Evolutionary conservation across 306 rosid genomes (phyloP).

Genomic region (Arachis stenosperma): DNA sequence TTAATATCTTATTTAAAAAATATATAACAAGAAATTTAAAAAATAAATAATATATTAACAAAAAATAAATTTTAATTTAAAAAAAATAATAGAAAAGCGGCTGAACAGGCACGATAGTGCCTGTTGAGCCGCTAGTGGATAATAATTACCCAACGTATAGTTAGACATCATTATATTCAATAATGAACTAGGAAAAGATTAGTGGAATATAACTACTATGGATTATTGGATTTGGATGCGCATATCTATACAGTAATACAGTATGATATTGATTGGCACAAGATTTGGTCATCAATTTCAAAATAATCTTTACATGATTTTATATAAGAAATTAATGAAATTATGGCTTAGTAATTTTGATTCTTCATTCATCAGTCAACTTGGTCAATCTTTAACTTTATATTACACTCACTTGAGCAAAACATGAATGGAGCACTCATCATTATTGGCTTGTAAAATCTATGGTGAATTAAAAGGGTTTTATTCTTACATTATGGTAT

Average conservation of each 20-base stretch:
- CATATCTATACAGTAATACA: slow-evolving; percentile 44
- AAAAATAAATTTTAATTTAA: no score
- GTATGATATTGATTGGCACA: slow-evolving; percentile 36
- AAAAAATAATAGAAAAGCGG: no score
- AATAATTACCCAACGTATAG: slow-evolving; percentile 57
- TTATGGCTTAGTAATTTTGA: not conserved
- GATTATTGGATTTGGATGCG: slow-evolving; percentile 41
- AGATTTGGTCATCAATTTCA: slow-evolving; percentile 38
- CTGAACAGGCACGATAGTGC: no score
- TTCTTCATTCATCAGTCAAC: slow-evolving; percentile 3
- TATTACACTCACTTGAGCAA: not conserved
- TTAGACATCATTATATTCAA: slow-evolving; percentile 71
- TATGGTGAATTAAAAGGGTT: not conserved
- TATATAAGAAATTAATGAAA: no score
- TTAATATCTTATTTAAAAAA: no score
- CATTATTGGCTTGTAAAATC: not conserved
- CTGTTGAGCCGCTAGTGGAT: no score
- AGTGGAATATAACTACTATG: slow-evolving; percentile 52
- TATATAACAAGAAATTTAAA: no score
- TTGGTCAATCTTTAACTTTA: not conserved
- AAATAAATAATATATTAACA: no score
- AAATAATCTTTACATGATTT: slow-evolving; percentile 31
- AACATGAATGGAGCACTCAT: not conserved
- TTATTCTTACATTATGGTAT: not conserved
- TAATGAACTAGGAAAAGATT: slow-evolving; percentile 56